These are phyloP conservation scores for Phytophthora europaea DNA, from an alignment of 352 stramenopile genomes.

Conservation along the genomic window DNA sequence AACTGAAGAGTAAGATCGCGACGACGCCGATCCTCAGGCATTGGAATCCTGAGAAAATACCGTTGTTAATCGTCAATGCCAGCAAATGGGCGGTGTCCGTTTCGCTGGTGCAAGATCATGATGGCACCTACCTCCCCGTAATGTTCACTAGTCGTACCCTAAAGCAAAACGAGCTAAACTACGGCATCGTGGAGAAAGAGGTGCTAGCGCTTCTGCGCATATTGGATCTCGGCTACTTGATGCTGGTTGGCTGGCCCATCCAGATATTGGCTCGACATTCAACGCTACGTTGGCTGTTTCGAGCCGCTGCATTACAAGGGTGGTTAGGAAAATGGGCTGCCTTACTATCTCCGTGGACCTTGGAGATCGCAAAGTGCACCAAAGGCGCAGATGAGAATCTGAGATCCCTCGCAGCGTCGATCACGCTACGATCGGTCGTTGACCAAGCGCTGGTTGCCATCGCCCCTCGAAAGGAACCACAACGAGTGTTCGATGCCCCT, in stretches of 20 bases:
- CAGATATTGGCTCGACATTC: not conserved
- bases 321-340: constrained; percentile 3
- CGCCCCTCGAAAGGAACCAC: not conserved
- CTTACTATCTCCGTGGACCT: not conserved
- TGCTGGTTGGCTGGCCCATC: not conserved
- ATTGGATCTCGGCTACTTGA: not conserved
- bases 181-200: not conserved
- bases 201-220: not conserved
- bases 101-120: not conserved
- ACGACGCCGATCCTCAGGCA: not conserved
- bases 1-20: not conserved
- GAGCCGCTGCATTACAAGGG: not conserved
- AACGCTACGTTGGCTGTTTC: constrained; percentile 10
- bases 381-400: constrained; percentile 20
- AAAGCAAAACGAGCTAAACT: not conserved
- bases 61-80: not conserved
- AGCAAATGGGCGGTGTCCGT: not conserved
- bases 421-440: constrained; percentile 3
- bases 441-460: not conserved
- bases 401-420: not conserved
- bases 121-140: not conserved
- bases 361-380: constrained; percentile 1
- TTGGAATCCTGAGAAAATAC: not conserved
- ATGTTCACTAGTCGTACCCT: not conserved
- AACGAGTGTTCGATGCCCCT: not conserved